Evolutionary conservation across 2,329 filamentous ascomycete species (phyloP).

Genomic region (Ophiostoma himal-ulmi): DNA sequence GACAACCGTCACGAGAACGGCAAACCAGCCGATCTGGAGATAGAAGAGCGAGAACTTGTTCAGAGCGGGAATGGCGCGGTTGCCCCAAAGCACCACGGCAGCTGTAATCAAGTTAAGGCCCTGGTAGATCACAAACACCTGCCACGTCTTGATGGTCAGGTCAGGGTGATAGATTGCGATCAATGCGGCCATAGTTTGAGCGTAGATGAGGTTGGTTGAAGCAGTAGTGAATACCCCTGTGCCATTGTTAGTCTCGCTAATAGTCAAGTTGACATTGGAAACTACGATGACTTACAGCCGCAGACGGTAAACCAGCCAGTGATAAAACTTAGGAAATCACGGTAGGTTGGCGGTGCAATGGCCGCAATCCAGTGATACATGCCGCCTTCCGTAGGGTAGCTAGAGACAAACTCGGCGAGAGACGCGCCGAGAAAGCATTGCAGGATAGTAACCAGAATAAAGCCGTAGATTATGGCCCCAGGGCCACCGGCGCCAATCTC

Average conservation of each 20-base stretch:
- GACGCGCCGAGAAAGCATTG: conserved; percentile 11
- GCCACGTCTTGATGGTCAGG: conserved; percentile 10
- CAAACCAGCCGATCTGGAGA: conserved; percentile 7
- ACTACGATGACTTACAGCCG: neutral
- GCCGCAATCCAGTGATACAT: conserved; percentile 11
- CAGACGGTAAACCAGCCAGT: conserved; percentile 10
- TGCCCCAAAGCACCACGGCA: conserved; percentile 8
- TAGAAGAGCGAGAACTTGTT: conserved; percentile 11
- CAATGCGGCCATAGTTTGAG: conserved; percentile 4
- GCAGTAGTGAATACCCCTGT: conserved; percentile 3
- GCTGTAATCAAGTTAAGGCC: conserved; percentile 2
- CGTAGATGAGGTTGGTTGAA: conserved; percentile 8
- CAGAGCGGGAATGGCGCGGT: conserved; percentile 1
- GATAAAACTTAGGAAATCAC: conserved; percentile 6
- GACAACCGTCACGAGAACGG: conserved; percentile 2
- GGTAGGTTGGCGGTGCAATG: neutral
- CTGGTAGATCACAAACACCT: conserved; percentile 7
- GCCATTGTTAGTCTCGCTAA: neutral
- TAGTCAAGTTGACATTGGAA: neutral
- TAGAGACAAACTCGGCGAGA: conserved; percentile 9
- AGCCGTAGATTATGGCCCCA: conserved; percentile 4
- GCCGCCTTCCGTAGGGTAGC: conserved; percentile 4
- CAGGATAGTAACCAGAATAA: neutral
- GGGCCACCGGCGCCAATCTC: conserved; percentile 7
- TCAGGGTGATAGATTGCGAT: conserved; percentile 8